Conservation (phyloP, 1,139 yeast species). For the Citeromyces hawaiiensis region DNA sequence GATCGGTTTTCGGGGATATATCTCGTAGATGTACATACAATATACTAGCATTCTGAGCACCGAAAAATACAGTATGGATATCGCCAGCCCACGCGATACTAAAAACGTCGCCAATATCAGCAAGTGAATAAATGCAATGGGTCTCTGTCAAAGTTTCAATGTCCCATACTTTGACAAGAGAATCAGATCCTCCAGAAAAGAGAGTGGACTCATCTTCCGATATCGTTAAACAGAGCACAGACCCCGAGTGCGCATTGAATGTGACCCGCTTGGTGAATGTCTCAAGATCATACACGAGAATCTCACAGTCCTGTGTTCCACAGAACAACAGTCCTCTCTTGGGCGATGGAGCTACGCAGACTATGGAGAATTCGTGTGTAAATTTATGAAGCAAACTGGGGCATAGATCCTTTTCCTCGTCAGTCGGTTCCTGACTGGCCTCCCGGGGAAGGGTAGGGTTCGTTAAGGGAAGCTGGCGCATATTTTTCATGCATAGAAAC, state of each 20-base stretch:
- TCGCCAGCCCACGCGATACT: constrained; percentile 60
- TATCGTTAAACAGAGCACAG: constrained; percentile 57
- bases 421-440: neutral
- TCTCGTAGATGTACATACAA: constrained; percentile 44
- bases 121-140: constrained; percentile 66
- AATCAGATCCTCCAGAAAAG: constrained; percentile 85
- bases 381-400: constrained; percentile 49
- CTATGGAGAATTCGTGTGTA: constrained; percentile 60
- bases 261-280: constrained; percentile 41
- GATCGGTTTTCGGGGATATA: constrained; percentile 17
- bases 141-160: constrained; percentile 26
- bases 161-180: constrained; percentile 79
- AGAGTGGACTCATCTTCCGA: constrained; percentile 46
- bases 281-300: constrained; percentile 56
- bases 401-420: neutral
- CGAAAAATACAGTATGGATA: constrained; percentile 57
- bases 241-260: constrained; percentile 49
- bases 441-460: neutral
- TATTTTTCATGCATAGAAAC: neutral
- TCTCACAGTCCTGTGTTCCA: constrained; percentile 89
- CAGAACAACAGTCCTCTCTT: constrained; percentile 52
- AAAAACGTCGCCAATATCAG: constrained; percentile 91
- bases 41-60: constrained; percentile 86
- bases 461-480: neutral
- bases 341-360: constrained; percentile 66